These are phyloP conservation scores for Boletus tomentosulus DNA, from an alignment of 768 basidiomycete genomes.

Conservation along the genomic window DNA sequence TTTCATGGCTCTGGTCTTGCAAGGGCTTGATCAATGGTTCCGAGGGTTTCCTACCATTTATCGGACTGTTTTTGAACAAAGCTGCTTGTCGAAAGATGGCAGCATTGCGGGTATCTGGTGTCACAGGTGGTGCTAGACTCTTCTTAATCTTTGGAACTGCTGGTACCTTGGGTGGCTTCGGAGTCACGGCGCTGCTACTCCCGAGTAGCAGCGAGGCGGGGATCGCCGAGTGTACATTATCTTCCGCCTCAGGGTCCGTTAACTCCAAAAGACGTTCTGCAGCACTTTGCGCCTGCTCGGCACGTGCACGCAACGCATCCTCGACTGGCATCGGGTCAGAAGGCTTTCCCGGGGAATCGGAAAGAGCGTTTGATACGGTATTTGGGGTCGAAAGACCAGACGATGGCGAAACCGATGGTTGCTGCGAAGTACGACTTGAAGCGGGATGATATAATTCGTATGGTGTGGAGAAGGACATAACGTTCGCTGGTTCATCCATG, in stretches of 20 bases:
- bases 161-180: constrained; percentile 37
- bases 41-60: constrained; percentile 43
- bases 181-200: constrained; percentile 33
- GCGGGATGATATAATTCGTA: constrained; percentile 48
- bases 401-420: constrained; percentile 49
- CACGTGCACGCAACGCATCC: constrained; percentile 80
- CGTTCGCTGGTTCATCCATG: constrained; percentile 49
- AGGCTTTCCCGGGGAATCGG: constrained; percentile 46
- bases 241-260: constrained; percentile 72
- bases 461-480: constrained; percentile 70
- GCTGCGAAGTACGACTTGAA: constrained; percentile 37
- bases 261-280: constrained; percentile 85
- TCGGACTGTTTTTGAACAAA: constrained; percentile 79
- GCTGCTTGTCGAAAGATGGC: constrained; percentile 71
- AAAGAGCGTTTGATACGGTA: constrained; percentile 55
- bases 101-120: constrained; percentile 58
- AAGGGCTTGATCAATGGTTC: constrained; percentile 67
- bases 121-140: constrained; percentile 45
- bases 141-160: constrained; percentile 32
- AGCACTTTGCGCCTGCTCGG: constrained; percentile 91
- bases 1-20: constrained; percentile 63
- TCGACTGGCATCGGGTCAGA: constrained; percentile 57
- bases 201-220: constrained; percentile 52
- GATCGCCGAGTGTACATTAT: constrained; percentile 46
- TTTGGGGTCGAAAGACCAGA: constrained; percentile 49